Conservation (phyloP, 306 rosid genomes). For the Arachis stenosperma region DNA sequence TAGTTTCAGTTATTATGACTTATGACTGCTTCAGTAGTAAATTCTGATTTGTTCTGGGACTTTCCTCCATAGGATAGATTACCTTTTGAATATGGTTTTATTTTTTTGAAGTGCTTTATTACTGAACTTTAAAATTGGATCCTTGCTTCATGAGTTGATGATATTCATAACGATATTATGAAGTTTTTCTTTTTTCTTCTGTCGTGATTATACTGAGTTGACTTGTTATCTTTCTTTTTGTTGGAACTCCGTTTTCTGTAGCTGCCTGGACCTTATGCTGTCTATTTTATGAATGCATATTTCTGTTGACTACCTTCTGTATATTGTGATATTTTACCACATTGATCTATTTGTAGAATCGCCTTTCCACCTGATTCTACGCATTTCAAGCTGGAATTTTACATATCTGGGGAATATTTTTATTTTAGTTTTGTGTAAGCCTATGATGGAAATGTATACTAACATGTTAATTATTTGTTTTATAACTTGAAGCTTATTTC, state of each 20-base stretch:
- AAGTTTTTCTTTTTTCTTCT: not conserved
- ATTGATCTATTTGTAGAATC: slow-evolving; percentile 6
- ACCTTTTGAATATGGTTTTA: not conserved
- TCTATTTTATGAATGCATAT: not conserved
- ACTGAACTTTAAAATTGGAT: not conserved
- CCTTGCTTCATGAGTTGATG: not conserved
- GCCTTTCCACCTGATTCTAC: not conserved
- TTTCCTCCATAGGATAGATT: not conserved
- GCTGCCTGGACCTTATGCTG: not conserved
- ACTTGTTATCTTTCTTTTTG: not conserved
- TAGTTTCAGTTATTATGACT: not conserved
- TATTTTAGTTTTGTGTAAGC: not conserved
- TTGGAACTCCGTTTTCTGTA: not conserved
- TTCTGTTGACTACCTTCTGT: not conserved
- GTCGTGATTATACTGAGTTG: not conserved
- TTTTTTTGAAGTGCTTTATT: too few relatives aligned
- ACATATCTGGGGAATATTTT: not conserved
- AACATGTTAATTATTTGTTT: slow-evolving; percentile 1
- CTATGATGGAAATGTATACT: not conserved
- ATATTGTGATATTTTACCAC: not conserved
- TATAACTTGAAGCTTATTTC: slow-evolving; percentile 59
- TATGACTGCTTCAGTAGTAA: not conserved
- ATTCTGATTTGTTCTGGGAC: not conserved
- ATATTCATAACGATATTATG: not conserved
- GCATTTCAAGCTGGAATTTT: not conserved